Evolutionary conservation across 2,329 filamentous ascomycete species (phyloP).

Genomic region (Metarhizium brunneum): DNA sequence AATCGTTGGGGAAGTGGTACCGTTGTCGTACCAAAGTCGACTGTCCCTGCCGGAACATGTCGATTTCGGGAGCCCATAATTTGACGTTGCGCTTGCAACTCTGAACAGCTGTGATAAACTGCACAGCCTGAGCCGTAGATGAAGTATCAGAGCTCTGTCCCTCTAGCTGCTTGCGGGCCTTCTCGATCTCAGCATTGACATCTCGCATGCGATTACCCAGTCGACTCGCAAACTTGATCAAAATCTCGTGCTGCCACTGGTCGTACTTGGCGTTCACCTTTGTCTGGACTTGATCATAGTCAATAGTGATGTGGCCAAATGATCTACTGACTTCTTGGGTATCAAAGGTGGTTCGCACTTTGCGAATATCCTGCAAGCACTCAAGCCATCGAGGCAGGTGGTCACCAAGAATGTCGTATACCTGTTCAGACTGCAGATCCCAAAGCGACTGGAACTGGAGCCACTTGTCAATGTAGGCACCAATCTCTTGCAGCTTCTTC

Average conservation of each 20-base stretch:
- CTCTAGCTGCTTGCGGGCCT: slow-evolving; percentile 83
- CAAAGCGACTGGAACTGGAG: slow-evolving; percentile 96
- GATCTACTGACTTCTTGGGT: slow-evolving; percentile 88
- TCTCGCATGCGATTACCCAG: slow-evolving; percentile 87
- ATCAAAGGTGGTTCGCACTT: slow-evolving; percentile 92
- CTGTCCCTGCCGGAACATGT: slow-evolving; percentile 91
- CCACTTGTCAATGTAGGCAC: slow-evolving; percentile 92
- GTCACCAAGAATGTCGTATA: slow-evolving; percentile 86
- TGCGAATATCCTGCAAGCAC: slow-evolving; percentile 91
- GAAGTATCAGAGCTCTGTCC: slow-evolving; percentile 85
- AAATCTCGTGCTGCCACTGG: slow-evolving; percentile 97
- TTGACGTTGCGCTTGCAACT: slow-evolving; percentile 91
- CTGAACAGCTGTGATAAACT: slow-evolving; percentile 97
- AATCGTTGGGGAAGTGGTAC: slow-evolving; percentile 88
- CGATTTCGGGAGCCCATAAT: slow-evolving; percentile 90
- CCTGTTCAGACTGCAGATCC: slow-evolving; percentile 93
- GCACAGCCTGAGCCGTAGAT: slow-evolving; percentile 92
- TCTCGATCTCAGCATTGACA: slow-evolving; percentile 83
- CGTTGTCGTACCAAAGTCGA: slow-evolving; percentile 84
- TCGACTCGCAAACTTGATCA: slow-evolving; percentile 84
- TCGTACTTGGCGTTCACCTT: slow-evolving; percentile 99
- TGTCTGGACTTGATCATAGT: slow-evolving; percentile 97
- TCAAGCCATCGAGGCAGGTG: slow-evolving; percentile 90
- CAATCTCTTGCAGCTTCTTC: slow-evolving; percentile 69
- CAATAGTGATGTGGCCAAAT: slow-evolving; percentile 90